A percentile compares a stretch with the other conserved stretches of the same genome.
Evolutionary conservation across 2,329 filamentous ascomycete genomes (phyloP).

Genomic region (Macroventuria anomochaeta): DNA sequence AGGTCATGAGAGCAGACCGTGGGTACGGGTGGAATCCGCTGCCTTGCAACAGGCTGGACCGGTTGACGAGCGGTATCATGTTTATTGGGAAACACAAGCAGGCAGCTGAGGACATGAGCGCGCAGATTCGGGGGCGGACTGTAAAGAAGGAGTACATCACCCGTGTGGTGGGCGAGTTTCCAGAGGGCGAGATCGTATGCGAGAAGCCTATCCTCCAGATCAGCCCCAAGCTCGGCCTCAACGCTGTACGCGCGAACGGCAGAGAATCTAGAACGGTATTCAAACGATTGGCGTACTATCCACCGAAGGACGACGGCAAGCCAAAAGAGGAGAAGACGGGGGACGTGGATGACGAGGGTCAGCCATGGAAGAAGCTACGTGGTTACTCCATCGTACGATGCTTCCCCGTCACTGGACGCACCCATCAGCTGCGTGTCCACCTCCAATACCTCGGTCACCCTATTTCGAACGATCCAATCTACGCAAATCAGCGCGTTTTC

Average conservation of each 20-base stretch:
- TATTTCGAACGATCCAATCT: conserved; percentile 97
- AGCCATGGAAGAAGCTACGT: conserved; percentile 62
- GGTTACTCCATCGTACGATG: conserved; percentile 96
- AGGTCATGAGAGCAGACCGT: conserved; percentile 85
- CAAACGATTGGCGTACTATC: conserved; percentile 90
- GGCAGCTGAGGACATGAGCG: conserved; percentile 77
- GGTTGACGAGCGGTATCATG: conserved; percentile 96
- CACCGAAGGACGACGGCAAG: conserved; percentile 53
- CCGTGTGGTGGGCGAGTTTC: conserved; percentile 88
- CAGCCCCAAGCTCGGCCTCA: conserved; percentile 92
- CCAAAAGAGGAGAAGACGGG: conserved; percentile 20
- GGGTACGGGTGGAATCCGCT: conserved; percentile 65
- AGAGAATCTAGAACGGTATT: conserved; percentile 92
- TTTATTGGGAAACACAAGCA: conserved; percentile 89
- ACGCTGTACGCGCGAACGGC: conserved; percentile 90
- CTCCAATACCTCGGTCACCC: conserved; percentile 93
- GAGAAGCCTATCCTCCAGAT: conserved; percentile 93
- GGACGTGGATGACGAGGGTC: conserved; percentile 36
- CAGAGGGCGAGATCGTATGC: conserved; percentile 88
- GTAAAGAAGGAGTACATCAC: conserved; percentile 96
- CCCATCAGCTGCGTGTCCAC: conserved; percentile 93
- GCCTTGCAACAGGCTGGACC: conserved; percentile 91
- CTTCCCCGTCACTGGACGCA: conserved; percentile 89
- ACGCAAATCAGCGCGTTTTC: conserved; percentile 92
- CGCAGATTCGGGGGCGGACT: conserved; percentile 78